A percentile compares a stretch with the other conserved stretches of the same genome.
phyloP scores from a whole-genome alignment of 2,329 filamentous ascomycete species.

The Byssothecium circinans region DNA sequence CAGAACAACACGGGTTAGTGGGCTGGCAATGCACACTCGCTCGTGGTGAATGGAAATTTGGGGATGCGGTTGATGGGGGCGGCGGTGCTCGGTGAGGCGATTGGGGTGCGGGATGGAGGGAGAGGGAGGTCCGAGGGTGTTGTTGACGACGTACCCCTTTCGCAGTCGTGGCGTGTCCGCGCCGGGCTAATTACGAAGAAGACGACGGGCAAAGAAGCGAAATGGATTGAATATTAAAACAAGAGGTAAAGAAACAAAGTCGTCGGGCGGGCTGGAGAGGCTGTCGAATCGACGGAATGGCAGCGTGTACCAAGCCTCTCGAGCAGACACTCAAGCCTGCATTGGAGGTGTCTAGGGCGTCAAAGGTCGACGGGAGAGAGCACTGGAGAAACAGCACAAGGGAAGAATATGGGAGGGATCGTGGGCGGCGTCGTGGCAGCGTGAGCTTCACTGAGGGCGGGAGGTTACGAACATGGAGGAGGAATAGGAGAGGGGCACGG shows the following conservation, averaged over 20 bases:
- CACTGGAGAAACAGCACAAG: neutral
- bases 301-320: constrained; percentile 46
- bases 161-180: constrained; percentile 12
- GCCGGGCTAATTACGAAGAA: constrained; percentile 19
- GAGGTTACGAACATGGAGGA: too few relatives aligned
- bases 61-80: constrained; percentile 11
- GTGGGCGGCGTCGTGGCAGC: neutral
- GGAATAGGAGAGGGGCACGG: too few relatives aligned
- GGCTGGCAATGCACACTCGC: constrained; percentile 8
- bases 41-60: constrained; percentile 6
- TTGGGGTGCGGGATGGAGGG: constrained; percentile 17
- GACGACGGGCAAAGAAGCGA: constrained; percentile 29
- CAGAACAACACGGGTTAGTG: constrained; percentile 21
- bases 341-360: constrained; percentile 35
- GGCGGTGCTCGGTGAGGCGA: constrained; percentile 12
- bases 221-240: constrained; percentile 42
- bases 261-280: constrained; percentile 36
- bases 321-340: constrained; percentile 42
- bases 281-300: constrained; percentile 44
- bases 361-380: constrained; percentile 20
- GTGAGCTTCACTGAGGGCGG: too few relatives aligned
- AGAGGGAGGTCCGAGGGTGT: constrained; percentile 16
- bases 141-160: constrained; percentile 33
- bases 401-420: neutral
- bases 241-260: constrained; percentile 35